Percentiles rank a stretch among this genome's conserved stretches.
Conservation (phyloP, 2,329 filamentous ascomycete genomes). For the Didymella pinodella region DNA sequence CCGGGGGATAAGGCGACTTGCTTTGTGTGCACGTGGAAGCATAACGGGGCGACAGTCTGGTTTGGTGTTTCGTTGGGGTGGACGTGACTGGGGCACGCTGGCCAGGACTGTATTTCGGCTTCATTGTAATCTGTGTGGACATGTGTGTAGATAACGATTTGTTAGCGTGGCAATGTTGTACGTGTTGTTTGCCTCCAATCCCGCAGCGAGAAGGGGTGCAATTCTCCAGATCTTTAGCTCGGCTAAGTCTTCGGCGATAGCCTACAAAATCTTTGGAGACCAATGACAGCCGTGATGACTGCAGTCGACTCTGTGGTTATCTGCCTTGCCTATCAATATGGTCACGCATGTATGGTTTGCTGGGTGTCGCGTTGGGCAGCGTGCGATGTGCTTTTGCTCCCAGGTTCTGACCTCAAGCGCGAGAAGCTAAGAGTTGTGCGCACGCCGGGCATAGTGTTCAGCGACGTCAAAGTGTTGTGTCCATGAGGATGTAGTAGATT, state of each 20-base stretch:
- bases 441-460: not conserved
- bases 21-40: not conserved
- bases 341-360: not conserved
- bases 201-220: too few species aligned
- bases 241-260: too few species aligned
- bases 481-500: constrained; percentile 1
- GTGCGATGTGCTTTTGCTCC: not conserved
- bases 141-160: too few species aligned
- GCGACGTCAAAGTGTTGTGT: not conserved
- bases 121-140: not conserved
- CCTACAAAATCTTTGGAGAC: too few species aligned
- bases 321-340: too few species aligned
- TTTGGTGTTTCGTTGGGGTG: not conserved
- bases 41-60: not conserved
- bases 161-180: not conserved
- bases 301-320: too few species aligned
- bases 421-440: too few species aligned
- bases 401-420: not conserved
- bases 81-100: not conserved
- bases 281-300: too few species aligned
- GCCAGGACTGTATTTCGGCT: not conserved
- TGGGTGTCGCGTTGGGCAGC: not conserved
- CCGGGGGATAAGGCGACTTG: not conserved
- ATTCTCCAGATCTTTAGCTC: too few species aligned
- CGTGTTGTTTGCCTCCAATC: not conserved